Conservation (phyloP, 1,284 basidiomycete species). For the Malassezia obtusa region DNA sequence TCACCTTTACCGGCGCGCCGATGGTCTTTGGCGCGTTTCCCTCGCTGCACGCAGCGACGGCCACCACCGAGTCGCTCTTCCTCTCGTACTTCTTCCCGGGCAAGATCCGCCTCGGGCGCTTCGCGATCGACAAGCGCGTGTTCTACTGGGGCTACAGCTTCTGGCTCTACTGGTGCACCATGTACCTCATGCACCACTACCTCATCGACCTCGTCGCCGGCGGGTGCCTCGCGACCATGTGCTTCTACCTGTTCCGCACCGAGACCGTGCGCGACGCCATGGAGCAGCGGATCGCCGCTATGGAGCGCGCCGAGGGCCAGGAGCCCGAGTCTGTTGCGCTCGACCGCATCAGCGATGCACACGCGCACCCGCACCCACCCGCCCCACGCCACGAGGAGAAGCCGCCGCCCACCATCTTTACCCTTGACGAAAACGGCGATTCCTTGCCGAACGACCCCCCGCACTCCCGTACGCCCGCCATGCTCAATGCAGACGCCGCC, state of each 20-base stretch:
- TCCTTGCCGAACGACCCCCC: not conserved
- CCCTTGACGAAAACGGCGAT: conserved; percentile 5
- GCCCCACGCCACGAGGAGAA: not conserved
- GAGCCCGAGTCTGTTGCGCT: conserved; percentile 1
- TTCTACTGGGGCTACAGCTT: conserved; percentile 75
- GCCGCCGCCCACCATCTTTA: not conserved
- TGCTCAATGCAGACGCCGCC: not conserved
- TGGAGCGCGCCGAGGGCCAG: conserved; percentile 8
- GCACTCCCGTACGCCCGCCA: not conserved
- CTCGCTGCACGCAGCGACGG: conserved; percentile 77
- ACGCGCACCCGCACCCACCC: not conserved
- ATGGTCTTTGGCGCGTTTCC: conserved; percentile 96
- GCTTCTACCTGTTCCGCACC: conserved; percentile 61
- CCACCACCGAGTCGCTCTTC: conserved; percentile 87
- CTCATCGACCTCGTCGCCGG: conserved; percentile 92
- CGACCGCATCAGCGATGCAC: not conserved
- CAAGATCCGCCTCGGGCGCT: conserved; percentile 22
- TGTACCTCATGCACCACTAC: conserved; percentile 63
- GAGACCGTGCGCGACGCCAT: conserved; percentile 35
- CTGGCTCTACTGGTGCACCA: conserved; percentile 93
- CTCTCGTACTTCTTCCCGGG: conserved; percentile 85
- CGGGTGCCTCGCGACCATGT: conserved; percentile 73
- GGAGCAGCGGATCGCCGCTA: conserved; percentile 24
- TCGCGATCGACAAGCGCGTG: conserved; percentile 46
- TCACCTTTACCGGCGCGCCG: conserved; percentile 76